Base-by-base conservation (phyloP, 176 grass and related monocot species). In the Carex scoparia region DNA sequence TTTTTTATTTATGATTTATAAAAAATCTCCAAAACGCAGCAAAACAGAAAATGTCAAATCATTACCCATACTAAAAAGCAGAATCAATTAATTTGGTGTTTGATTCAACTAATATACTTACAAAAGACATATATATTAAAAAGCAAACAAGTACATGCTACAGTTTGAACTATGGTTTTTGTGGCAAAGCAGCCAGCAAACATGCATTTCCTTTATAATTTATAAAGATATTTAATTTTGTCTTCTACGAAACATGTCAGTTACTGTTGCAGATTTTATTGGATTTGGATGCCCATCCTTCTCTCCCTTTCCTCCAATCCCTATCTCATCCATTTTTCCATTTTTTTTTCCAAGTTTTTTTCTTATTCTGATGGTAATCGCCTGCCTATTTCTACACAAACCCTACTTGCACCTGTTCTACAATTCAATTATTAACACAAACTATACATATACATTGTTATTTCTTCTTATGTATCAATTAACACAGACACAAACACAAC, bases 221-320 rank as follows among this genome's bases (percentile, higher is more conserved):
- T 70, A 14, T 44, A 9, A 18, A 18, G 27, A 37, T n/a, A 59
- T 5, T 40, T 40, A 63, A 81, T 81, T 79, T 83, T 83, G 81
- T 83, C 63, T 13, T 83, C 1, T 83, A 65, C 23, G 62, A 83
- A 31, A 8, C n/a, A 68, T 68, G 44, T 68, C 61, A 68, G 44
- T 55, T 69, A 42, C 38, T 28, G 42, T 69, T 16, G 81, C 81
- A 83, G 81, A 83, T 83, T 66, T 83, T 69, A 51, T 83, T 83
- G 81, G 81, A 83, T 83, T 69, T 83, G 38, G 44, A 83, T 69
- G 19, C 63, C 42, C 81, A 67, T 68, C 48, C 63, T 66, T 66
- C 40, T 68, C 63, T 32, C 81, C 48, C 14, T 83, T 66, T 83
- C 42, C 5, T 3, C 61, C 62, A 46, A 83, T 48, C 37, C 62